phyloP scores from a whole-genome alignment of 2,329 filamentous ascomycete species.

The Colletotrichum musae region DNA sequence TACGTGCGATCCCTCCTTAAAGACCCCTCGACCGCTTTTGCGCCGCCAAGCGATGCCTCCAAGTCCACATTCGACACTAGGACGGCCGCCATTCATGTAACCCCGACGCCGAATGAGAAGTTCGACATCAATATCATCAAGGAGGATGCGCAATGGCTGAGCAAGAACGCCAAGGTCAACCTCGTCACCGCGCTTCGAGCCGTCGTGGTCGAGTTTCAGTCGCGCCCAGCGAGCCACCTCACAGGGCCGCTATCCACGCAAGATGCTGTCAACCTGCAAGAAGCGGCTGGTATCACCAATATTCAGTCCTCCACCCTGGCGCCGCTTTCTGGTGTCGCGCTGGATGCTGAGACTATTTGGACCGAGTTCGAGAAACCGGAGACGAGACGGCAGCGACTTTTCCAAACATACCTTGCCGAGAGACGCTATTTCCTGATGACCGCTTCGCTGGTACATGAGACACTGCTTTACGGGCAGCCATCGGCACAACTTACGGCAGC shows the following conservation, averaged over 20 bases:
- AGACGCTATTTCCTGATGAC: constrained; percentile 77
- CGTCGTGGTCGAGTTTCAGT: constrained; percentile 87
- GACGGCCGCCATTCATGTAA: constrained; percentile 88
- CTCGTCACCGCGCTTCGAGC: constrained; percentile 86
- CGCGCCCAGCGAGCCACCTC: constrained; percentile 80
- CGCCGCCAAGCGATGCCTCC: constrained; percentile 71
- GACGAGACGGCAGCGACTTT: constrained; percentile 76
- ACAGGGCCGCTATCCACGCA: constrained; percentile 81
- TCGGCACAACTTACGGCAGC: constrained; percentile 34
- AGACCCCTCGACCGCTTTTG: constrained; percentile 78
- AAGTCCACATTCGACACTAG: constrained; percentile 85
- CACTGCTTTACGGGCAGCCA: constrained; percentile 60
- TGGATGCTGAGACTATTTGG: constrained; percentile 69
- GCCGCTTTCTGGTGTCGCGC: constrained; percentile 63
- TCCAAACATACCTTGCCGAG: constrained; percentile 80
- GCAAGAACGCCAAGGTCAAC: constrained; percentile 82
- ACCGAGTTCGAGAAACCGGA: constrained; percentile 74
- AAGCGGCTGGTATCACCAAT: constrained; percentile 78
- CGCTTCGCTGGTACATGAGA: constrained; percentile 68
- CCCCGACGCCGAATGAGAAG: constrained; percentile 75
- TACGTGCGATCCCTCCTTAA: constrained; percentile 78
- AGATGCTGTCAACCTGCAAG: constrained; percentile 82
- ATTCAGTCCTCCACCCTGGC: constrained; percentile 70
- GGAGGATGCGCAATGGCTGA: constrained; percentile 88
- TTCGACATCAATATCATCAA: constrained; percentile 87